phyloP scores from a whole-genome alignment of 1,284 basidiomycete species.

The Apiotrichum siamense region DNA sequence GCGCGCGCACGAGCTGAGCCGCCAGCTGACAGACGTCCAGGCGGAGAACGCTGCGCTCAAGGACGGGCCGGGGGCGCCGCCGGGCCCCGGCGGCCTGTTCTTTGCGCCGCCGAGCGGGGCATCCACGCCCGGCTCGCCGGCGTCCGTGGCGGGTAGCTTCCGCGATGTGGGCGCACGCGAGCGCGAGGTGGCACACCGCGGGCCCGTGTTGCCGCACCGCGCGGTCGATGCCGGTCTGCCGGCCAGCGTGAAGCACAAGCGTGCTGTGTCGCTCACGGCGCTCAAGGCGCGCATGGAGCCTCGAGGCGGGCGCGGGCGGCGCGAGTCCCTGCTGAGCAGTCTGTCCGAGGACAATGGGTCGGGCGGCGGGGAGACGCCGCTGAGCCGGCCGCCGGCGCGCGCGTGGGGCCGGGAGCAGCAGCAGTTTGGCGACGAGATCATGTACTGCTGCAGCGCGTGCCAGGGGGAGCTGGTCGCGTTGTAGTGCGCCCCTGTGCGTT shows the following conservation, averaged over 20 bases:
- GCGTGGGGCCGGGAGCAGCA: slow-evolving; percentile 1
- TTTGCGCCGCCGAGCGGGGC: slow-evolving; percentile 1
- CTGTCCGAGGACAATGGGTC: slow-evolving; percentile 6
- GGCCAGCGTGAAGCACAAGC: slow-evolving; percentile 71
- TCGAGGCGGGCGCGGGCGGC: neutral
- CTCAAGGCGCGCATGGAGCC: slow-evolving; percentile 72
- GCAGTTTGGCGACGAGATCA: slow-evolving; percentile 48
- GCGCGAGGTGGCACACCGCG: no score
- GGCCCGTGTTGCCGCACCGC: neutral
- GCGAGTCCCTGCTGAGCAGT: neutral
- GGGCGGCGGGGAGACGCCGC: no score
- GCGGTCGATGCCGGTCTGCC: slow-evolving; percentile 60
- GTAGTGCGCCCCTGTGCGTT: no score
- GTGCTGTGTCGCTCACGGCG: slow-evolving; percentile 76
- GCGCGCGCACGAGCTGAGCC: slow-evolving; percentile 62
- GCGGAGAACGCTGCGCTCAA: slow-evolving; percentile 12
- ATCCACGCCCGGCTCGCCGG: neutral
- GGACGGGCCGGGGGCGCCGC: neutral
- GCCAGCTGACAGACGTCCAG: slow-evolving; percentile 50
- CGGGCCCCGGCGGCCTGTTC: slow-evolving; percentile 3
- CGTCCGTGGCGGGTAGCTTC: no score
- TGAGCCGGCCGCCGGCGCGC: neutral
- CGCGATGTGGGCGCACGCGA: no score
- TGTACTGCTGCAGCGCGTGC: slow-evolving; percentile 47
- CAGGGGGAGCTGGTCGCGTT: slow-evolving; percentile 44